Conservation (phyloP, 768 basidiomycete genomes). For the Phanerochaete carnosa region DNA sequence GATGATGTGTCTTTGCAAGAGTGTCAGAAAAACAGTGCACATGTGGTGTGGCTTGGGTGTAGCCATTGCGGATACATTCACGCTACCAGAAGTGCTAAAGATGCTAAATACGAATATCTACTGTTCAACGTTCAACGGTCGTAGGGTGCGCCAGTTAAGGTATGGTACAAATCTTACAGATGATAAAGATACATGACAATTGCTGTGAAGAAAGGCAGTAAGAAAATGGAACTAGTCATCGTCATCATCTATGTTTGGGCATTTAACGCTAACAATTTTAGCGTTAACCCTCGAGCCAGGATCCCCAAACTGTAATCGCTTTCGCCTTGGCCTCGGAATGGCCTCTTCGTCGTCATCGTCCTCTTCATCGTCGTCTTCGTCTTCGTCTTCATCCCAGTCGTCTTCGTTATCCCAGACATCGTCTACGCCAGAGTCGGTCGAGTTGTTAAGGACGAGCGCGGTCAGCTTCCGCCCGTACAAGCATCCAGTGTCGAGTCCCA, state of each 20-base stretch:
- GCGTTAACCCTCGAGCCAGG: constrained; percentile 35
- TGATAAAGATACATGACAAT: neutral
- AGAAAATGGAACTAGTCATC: neutral
- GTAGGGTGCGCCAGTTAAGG: no score
- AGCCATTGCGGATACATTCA: no score
- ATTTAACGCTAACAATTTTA: constrained; percentile 50
- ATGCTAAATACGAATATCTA: no score
- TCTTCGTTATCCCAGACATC: constrained; percentile 13
- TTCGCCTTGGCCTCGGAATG: constrained; percentile 4
- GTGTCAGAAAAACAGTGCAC: no score
- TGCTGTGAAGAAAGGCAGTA: neutral
- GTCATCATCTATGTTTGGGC: constrained; percentile 19
- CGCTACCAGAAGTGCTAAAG: no score
- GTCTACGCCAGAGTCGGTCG: constrained; percentile 13
- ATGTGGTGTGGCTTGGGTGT: no score
- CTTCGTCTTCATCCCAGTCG: constrained; percentile 21
- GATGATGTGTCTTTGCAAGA: no score
- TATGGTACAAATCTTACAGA: no score
- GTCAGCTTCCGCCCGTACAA: constrained; percentile 64
- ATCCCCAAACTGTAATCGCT: constrained; percentile 55
- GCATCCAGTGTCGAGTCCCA: constrained; percentile 88
- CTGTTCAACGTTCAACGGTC: no score
- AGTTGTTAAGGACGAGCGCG: constrained; percentile 57
- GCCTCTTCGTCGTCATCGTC: constrained; percentile 15
- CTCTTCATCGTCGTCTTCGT: constrained; percentile 17